phyloP scores from a whole-genome alignment of 2,329 filamentous ascomycete species.

The Zalaria sp. region DNA sequence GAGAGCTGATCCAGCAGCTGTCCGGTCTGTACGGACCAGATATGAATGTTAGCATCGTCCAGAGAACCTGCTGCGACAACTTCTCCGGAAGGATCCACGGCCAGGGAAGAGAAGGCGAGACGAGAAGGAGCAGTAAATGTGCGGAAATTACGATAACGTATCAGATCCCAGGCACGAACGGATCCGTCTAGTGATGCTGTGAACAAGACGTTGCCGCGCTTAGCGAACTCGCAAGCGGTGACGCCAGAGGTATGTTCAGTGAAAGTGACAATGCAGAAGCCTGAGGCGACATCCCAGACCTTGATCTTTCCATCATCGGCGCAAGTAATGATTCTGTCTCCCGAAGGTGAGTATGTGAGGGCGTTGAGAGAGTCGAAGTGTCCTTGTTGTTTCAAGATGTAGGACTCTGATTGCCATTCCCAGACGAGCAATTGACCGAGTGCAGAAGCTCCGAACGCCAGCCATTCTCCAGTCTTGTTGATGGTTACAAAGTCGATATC shows the following conservation, averaged over 20 bases:
- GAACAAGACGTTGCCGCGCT: conserved; percentile 89
- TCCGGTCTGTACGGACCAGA: conserved; percentile 97
- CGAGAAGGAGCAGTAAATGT: conserved; percentile 91
- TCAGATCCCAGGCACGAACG: conserved; percentile 87
- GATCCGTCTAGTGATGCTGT: conserved; percentile 92
- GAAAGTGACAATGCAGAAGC: conserved; percentile 96
- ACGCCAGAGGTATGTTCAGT: conserved; percentile 93
- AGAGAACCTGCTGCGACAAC: conserved; percentile 89
- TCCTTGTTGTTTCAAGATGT: conserved; percentile 94
- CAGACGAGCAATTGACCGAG: conserved; percentile 92
- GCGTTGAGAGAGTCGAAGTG: conserved; percentile 95
- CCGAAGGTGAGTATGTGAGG: conserved; percentile 83
- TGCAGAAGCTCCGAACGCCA: conserved; percentile 92
- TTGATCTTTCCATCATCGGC: conserved; percentile 98
- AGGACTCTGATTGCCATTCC: conserved; percentile 99
- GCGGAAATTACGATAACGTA: conserved; percentile 90
- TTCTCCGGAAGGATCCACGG: conserved; percentile 94
- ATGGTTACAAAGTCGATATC: conserved; percentile 91
- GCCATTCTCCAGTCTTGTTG: conserved; percentile 90
- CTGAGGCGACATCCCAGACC: conserved; percentile 92
- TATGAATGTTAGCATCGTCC: conserved; percentile 93
- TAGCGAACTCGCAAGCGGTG: conserved; percentile 87
- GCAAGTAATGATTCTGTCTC: conserved; percentile 81
- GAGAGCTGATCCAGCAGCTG: conserved; percentile 82
- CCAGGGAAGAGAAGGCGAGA: conserved; percentile 83